phyloP scores from a whole-genome alignment of 495 filamentous ascomycete genomes.

The Trichoderma gamsii region DNA sequence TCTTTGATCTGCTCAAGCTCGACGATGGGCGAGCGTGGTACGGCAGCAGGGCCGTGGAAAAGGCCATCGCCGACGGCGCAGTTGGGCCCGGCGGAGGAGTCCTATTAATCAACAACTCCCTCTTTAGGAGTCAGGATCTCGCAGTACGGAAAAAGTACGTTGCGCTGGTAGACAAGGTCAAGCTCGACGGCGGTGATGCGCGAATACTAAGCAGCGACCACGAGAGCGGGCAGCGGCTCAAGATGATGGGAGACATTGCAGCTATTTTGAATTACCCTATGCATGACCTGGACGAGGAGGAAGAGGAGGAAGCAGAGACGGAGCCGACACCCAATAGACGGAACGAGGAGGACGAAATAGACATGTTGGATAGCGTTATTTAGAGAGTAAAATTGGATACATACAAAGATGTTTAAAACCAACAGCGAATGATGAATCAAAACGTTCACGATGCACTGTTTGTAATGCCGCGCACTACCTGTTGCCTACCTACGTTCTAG shows the following conservation, averaged over 20 bases:
- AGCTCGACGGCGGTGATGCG: conserved; percentile 80
- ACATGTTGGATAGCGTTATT: conserved; percentile 16
- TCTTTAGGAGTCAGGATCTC: conserved; percentile 84
- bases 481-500: no score
- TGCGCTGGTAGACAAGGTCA: conserved; percentile 81
- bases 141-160: conserved; percentile 76
- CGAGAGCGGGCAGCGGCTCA: conserved; percentile 85
- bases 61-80: conserved; percentile 80
- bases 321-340: conserved; percentile 27
- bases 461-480: no score
- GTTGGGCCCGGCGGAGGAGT: conserved; percentile 80
- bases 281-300: conserved; percentile 62
- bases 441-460: neutral
- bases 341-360: conserved; percentile 10
- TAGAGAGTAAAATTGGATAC: neutral
- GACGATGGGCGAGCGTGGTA: conserved; percentile 93
- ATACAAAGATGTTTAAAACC: neutral
- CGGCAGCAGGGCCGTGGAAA: conserved; percentile 76
- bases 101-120: conserved; percentile 73
- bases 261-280: conserved; percentile 88
- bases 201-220: conserved; percentile 85
- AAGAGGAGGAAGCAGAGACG: conserved; percentile 47
- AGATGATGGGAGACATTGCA: conserved; percentile 79
- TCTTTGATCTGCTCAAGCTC: conserved; percentile 69
- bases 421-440: neutral